Evolutionary conservation across 805 yeast species (phyloP), one percentile per base, ranked within the genome.

Genomic region (Clavispora asparagi): DNA sequence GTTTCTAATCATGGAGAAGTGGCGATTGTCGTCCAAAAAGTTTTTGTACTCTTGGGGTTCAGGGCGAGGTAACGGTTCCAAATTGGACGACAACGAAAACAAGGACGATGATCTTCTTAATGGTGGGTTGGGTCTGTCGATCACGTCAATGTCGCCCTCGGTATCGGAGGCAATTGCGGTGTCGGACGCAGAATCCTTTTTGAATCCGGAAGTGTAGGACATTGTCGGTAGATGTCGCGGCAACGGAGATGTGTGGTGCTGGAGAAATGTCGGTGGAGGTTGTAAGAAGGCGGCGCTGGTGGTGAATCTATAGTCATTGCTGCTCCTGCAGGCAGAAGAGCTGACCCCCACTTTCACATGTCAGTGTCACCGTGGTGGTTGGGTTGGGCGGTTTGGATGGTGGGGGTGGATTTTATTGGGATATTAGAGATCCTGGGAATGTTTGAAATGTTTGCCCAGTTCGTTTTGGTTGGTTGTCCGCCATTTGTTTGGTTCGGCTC

Each of bases 1-100:
- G 58, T 86, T 85, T 61, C 96, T 74, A 46, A 94, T 70, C 79
- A 94, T 80, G 46, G 91, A 83, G 53, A 92, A 84, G 63, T 92
- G 97, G 60, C 95, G 77, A 41, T 77, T 77, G 65, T 92, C 98
- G 33, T 82, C 78, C 45, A 90, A 83, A 62, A 91, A 90, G 40
- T 84, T 87, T 50, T 78, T 74, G 58, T 88, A 83, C 63, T 92
- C 95, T 14, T 74, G 74, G 47, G 82, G 82, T 58, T 85, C 87
- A 9, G 94, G 92, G 39, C 87, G 83, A 10, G 89, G 91, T 54
- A 85, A 70, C 27, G 83, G 84, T 6, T 81, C 84, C 50, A 69
- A 70, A 47, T 65, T 65, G 51, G 82, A 68, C 59, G 81, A 65
- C 54, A 85, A 69, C 33, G 75, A 70, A 51, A 74, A 60, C 64